These are phyloP conservation scores for Friedmanniomyces endolithicus DNA, from an alignment of 495 filamentous ascomycete species.

Conservation along the genomic window DNA sequence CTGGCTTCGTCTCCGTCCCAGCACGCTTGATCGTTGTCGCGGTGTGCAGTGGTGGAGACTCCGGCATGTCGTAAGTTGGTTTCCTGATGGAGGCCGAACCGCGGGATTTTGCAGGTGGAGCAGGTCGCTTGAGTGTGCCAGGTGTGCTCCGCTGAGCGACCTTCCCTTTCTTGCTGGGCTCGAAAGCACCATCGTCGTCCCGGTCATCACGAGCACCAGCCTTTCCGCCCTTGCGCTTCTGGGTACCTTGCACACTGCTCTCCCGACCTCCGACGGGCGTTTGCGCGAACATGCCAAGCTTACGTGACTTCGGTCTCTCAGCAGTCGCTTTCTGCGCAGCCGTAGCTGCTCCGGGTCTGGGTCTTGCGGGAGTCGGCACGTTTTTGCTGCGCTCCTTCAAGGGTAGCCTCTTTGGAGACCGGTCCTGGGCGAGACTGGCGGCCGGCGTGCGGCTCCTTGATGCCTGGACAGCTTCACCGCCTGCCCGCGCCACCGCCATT, in stretches of 20 bases:
- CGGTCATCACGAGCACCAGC: neutral
- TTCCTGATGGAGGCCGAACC: neutral
- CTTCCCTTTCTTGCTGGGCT: neutral
- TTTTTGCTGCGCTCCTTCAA: constrained; percentile 2
- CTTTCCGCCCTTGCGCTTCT: neutral
- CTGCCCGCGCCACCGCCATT: neutral
- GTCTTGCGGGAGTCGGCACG: neutral
- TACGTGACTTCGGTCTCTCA: neutral
- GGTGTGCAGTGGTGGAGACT: neutral
- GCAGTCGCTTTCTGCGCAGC: neutral
- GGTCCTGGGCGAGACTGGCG: neutral
- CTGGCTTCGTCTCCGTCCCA: neutral
- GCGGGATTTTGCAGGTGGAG: neutral
- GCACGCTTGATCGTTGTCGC: neutral
- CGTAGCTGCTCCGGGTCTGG: neutral
- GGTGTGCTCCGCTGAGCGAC: neutral
- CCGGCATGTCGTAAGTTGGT: neutral
- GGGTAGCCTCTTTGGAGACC: neutral
- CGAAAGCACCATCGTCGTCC: neutral
- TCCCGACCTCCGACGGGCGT: neutral
- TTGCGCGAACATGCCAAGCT: neutral
- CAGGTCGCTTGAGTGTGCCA: neutral
- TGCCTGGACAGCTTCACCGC: neutral
- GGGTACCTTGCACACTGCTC: neutral
- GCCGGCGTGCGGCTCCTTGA: neutral